These are phyloP conservation scores for Takashimella koratensis DNA, from an alignment of 1,284 basidiomycete species.

Conservation along the genomic window DNA sequence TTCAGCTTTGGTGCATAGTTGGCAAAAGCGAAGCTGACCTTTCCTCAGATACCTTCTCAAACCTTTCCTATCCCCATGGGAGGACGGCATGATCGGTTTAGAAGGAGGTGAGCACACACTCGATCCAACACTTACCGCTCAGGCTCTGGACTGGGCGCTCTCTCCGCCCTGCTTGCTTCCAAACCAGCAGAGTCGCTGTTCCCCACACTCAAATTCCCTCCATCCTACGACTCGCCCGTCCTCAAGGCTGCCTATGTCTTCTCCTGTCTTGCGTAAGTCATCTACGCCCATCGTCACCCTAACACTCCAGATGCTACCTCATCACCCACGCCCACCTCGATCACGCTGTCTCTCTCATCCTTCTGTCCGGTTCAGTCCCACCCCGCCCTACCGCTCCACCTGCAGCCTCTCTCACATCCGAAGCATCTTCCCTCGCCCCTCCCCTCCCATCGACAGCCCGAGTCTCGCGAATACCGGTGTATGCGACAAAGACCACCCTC, in stretches of 20 bases:
- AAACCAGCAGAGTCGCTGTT: conserved; percentile 22
- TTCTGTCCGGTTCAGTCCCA: conserved; percentile 45
- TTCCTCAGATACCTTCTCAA: conserved; percentile 43
- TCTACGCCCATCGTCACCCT: not conserved
- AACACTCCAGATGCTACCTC: conserved; percentile 41
- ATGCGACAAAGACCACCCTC: conserved; percentile 35
- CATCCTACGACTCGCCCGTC: conserved; percentile 33
- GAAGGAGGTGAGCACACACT: conserved; percentile 51
- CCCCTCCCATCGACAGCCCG: not conserved
- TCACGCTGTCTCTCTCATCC: conserved; percentile 42
- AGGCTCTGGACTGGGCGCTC: conserved; percentile 48
- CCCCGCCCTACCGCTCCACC: conserved; percentile 11
- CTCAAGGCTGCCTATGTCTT: conserved; percentile 47
- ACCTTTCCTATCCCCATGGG: conserved; percentile 33
- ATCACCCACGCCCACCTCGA: conserved; percentile 49
- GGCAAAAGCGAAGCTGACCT: too few relatives aligned
- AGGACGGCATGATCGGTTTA: conserved; percentile 43
- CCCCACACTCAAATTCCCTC: conserved; percentile 34
- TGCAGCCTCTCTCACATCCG: conserved; percentile 4
- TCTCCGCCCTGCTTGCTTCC: conserved; percentile 24
- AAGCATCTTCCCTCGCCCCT: conserved; percentile 5
- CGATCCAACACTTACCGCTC: not conserved
- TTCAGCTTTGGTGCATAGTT: too few relatives aligned
- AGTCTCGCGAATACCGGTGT: conserved; percentile 31
- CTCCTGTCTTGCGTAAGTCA: conserved; percentile 40